Evolutionary conservation across 306 rosid genomes (phyloP).

Genomic region (Prunus kanzakura): DNA sequence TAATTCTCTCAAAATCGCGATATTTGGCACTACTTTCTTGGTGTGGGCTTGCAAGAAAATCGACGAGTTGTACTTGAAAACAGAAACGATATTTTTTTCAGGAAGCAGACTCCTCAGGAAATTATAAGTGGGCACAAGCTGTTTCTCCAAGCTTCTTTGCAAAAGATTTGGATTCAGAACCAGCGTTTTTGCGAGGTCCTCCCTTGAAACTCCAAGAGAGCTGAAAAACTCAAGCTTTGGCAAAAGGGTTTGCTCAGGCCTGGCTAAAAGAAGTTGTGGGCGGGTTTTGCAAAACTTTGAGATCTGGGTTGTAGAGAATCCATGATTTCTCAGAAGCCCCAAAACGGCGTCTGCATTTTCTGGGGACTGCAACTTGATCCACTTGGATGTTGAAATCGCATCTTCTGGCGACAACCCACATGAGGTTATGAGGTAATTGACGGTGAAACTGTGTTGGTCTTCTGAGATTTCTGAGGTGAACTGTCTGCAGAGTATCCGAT

Average conservation of each 20-base stretch:
- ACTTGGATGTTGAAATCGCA: conserved; percentile 19
- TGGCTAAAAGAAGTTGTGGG: conserved; percentile 12
- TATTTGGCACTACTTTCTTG: conserved; percentile 13
- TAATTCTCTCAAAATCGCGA: conserved; percentile 7
- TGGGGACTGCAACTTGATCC: background rate
- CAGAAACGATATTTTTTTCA: background rate
- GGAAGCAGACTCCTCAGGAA: conserved; percentile 14
- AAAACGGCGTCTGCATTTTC: conserved; percentile 24
- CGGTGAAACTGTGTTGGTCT: background rate
- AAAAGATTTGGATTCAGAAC: background rate
- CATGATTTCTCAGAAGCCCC: conserved; percentile 13
- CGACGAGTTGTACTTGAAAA: conserved; percentile 6
- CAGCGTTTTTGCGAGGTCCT: conserved; percentile 4
- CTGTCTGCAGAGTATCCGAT: background rate
- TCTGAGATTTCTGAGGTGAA: background rate
- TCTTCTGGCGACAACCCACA: conserved; percentile 29
- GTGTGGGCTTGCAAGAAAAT: background rate
- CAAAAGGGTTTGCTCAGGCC: conserved; percentile 12
- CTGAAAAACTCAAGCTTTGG: conserved; percentile 33
- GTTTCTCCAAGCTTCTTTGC: conserved; percentile 22
- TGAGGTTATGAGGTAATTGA: conserved; percentile 27
- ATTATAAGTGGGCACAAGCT: conserved; percentile 17
- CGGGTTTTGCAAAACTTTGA: conserved; percentile 6
- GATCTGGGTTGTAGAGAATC: conserved; percentile 24
- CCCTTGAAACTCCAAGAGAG: conserved; percentile 24